These are phyloP conservation scores for Apophysomyces sp. DNA, from an alignment of 371 early-diverging fungal species.

Conservation along the genomic window DNA sequence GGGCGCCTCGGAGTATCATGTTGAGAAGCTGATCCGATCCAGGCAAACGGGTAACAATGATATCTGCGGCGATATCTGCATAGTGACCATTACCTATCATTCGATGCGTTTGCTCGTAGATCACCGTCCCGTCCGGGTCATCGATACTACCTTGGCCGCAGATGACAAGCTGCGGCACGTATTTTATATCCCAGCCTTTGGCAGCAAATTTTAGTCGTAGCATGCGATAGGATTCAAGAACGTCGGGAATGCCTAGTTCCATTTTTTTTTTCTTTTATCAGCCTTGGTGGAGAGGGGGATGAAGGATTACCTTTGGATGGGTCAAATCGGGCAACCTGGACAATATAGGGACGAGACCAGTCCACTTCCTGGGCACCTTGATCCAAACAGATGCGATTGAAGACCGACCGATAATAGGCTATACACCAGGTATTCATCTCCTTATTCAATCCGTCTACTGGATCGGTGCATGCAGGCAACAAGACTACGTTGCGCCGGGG, in stretches of 20 bases:
- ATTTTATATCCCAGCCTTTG: slow-evolving; percentile 27
- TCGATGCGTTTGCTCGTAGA: slow-evolving; percentile 63
- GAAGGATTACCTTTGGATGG: slow-evolving; percentile 92
- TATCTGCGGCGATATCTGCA: slow-evolving; percentile 50
- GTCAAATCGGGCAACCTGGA: slow-evolving; percentile 88
- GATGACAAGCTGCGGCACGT: slow-evolving; percentile 73
- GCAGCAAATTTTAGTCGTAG: slow-evolving; percentile 57
- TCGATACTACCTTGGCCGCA: slow-evolving; percentile 88
- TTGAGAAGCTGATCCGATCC: slow-evolving; percentile 84
- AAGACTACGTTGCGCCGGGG: slow-evolving; percentile 63
- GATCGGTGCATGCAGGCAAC: slow-evolving; percentile 80
- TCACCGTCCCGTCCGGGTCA: slow-evolving; percentile 81
- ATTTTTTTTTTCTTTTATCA: background rate
- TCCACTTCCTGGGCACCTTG: slow-evolving; percentile 65
- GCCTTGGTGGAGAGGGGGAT: background rate
- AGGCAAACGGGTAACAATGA: slow-evolving; percentile 68
- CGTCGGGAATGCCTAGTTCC: slow-evolving; percentile 66
- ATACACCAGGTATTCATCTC: slow-evolving; percentile 43
- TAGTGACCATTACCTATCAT: slow-evolving; percentile 49
- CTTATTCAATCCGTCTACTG: slow-evolving; percentile 78
- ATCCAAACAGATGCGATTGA: slow-evolving; percentile 76
- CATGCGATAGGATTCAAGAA: slow-evolving; percentile 68
- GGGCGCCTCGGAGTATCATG: slow-evolving; percentile 65
- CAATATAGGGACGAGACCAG: slow-evolving; percentile 72
- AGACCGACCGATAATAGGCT: slow-evolving; percentile 72